Base-by-base conservation (phyloP, 2,329 filamentous ascomycete species). In the Colletotrichum tropicale region DNA sequence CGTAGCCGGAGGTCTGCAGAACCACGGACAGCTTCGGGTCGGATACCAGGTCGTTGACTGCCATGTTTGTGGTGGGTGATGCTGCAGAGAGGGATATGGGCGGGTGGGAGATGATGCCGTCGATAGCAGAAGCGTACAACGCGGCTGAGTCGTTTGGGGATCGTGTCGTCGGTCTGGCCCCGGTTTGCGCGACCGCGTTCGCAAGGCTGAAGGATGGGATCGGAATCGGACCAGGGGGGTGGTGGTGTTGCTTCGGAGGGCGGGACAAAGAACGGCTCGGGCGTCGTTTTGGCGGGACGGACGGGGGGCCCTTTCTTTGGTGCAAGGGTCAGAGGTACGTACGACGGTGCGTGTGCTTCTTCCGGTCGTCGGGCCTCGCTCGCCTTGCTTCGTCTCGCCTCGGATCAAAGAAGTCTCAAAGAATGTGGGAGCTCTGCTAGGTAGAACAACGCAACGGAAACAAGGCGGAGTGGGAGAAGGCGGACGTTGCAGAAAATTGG, bases 1-100 rank as follows among this genome's bases (percentile, higher is more conserved):
- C 93, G 77, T 94, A 90, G 72, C 91, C 89, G n/a, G 95, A 96
- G 71, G 93, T 92, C 78, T 93, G 88, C 65, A 98, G 88, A 64
- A 95, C 93, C 8, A 92, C 89, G 72, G 89, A 88, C 62, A 98
- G 91, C 75, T 90, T 82, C 16, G 85, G 82, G 70, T 88, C 86
- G 26, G 81, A 84, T 71, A 88, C 81, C 58, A 87, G 82, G 48
- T 84, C 82, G 64, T 85, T 84, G 79, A 86, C 80, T 13, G 83
- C 81, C 86, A 87, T 86, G 34, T 61, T 48, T 48, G 38, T 48
- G 16, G 9, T 0, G 12, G 34, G 8, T 34, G 69, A 16, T 36
- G 34, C 52, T 30, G 52, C 28, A 16, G 10, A 10, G 52, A 43
- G 28, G 32, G 16, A 58, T 4, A 52, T 21, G 18, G 24, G 21